A percentile compares a stretch with the other conserved stretches of the same genome.
These are phyloP conservation scores for Fusarium globosum DNA, from an alignment of 2,329 filamentous ascomycete genomes.

Conservation along the genomic window DNA sequence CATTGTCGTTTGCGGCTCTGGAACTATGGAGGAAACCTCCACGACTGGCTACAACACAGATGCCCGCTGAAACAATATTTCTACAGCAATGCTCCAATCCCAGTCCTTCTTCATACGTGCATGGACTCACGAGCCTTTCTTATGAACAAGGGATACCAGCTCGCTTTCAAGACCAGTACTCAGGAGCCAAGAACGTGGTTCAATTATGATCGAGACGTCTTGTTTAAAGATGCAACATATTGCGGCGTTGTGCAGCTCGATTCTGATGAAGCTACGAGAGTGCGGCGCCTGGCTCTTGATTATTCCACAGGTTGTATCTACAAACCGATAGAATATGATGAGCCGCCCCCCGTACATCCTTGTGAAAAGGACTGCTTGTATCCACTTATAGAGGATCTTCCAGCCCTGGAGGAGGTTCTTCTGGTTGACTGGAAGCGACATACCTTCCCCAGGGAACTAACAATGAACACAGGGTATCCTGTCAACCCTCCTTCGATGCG, in stretches of 20 bases:
- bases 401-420: background rate
- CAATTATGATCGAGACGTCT: background rate
- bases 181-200: background rate
- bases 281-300: background rate
- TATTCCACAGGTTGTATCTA: background rate
- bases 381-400: background rate
- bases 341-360: background rate
- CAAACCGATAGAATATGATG: background rate
- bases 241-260: background rate
- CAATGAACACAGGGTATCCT: background rate
- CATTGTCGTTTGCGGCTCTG: background rate
- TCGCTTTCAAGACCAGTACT: background rate
- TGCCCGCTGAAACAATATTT: background rate
- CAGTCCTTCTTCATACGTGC: background rate
- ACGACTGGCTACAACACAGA: background rate
- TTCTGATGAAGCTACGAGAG: background rate
- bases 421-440: background rate
- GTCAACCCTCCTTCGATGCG: background rate
- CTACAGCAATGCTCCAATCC: background rate
- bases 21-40: too few species aligned
- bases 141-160: background rate
- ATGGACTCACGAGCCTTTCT: background rate
- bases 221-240: background rate
- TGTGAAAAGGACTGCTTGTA: background rate
- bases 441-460: background rate